Evolutionary conservation across 768 basidiomycete genomes (phyloP), one percentile per base, ranked within the genome.

Genomic region (Xerocomellus amylosporus): DNA sequence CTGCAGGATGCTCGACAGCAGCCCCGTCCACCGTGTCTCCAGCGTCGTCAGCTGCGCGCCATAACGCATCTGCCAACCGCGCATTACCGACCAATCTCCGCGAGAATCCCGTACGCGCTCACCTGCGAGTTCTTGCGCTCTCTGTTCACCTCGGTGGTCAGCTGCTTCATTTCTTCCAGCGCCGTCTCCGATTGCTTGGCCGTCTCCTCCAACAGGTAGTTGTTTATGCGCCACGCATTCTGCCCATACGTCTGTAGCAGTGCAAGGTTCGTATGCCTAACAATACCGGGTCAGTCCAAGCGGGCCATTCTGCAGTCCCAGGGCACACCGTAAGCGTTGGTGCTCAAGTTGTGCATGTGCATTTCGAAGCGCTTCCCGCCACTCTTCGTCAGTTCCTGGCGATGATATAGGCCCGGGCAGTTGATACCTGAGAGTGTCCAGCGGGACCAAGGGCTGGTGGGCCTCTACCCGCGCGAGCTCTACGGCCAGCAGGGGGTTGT

Each of bases 181-280:
- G 83, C 75, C 58, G 77, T 78, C 69, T 93, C 92, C 8, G 83
- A 74, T 54, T 84, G 81, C 62, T 86, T 86, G 8, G 86, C 84
- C 33, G 87, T 83, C 24, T 84, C 79, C 68, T 96, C 93, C 22
- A 94, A 74, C 31, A 90, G 77, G 64, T 93, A 93, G 71, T 98
- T 98, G 66, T 91, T 86, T 71, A 94, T 85, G 57, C 89, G 83
- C 89, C 91, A 96, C 13, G 90, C 88, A 75, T 98, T 98, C 17
- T 87, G 74, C 4, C 90, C 96, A 64, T 96, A 94, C 33, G 84
- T 86, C 67, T 93, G 86, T 33, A 95, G 73, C 30, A 98, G 75
- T 4, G 86, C 81, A 48, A 92, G 73, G 74, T 97, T 98, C 20
- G 85, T 87, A 61, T 89, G 85, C 58, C 95, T 96, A 26, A 8